These are phyloP conservation scores for Fusarium udum DNA, from an alignment of 2,329 filamentous ascomycete species.

Conservation along the genomic window DNA sequence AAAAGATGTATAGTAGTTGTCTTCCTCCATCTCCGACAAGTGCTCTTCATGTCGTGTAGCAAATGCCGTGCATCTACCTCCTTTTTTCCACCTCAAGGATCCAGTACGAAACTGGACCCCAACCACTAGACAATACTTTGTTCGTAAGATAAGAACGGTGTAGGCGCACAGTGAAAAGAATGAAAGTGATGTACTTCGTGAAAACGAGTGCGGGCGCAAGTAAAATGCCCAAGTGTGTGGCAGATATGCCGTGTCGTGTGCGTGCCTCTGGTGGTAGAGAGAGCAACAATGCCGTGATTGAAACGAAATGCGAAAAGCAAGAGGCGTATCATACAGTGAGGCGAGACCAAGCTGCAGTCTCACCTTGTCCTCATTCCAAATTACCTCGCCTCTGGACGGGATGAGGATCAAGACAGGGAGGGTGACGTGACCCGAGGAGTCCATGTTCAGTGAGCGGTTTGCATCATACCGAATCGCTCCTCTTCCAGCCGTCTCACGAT, in stretches of 20 bases:
- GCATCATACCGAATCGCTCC: conserved; percentile 52
- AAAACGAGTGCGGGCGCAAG: conserved; percentile 34
- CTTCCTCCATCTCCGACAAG: conserved; percentile 29
- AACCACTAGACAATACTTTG: conserved; percentile 44
- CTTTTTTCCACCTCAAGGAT: conserved; percentile 31
- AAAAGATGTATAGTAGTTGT: conserved; percentile 26
- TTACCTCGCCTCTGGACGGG: conserved; percentile 14
- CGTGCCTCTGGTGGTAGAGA: neutral
- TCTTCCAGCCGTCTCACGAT: conserved; percentile 66
- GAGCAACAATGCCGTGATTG: conserved; percentile 29
- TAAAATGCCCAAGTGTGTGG: conserved; percentile 30
- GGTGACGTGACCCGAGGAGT: neutral
- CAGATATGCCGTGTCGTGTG: conserved; percentile 33
- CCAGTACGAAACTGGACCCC: conserved; percentile 13
- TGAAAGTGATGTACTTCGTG: conserved; percentile 28
- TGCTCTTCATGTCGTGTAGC: conserved; percentile 44
- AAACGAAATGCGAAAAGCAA: conserved; percentile 35
- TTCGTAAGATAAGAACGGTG: conserved; percentile 33
- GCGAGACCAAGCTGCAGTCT: conserved; percentile 6
- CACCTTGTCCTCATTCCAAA: conserved; percentile 17
- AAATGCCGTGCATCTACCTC: conserved; percentile 37
- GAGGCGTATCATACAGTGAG: conserved; percentile 33
- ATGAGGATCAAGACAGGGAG: conserved; percentile 11
- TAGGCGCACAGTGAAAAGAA: conserved; percentile 32
- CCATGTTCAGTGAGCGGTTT: conserved; percentile 37